Evolutionary conservation across 1,139 yeast species (phyloP).

Genomic region (Pneumocystis canis): DNA sequence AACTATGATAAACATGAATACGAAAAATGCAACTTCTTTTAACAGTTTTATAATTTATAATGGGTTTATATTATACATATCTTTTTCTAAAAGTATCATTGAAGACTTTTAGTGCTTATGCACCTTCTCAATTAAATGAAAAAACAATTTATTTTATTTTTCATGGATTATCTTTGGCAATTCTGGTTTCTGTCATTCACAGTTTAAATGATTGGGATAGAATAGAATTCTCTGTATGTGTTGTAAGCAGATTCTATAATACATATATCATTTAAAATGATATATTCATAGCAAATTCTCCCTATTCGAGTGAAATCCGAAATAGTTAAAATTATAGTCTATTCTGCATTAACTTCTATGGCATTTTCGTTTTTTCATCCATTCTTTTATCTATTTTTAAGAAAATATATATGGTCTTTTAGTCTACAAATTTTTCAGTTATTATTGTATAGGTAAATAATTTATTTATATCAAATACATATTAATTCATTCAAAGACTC

Average conservation of each 20-base stretch:
- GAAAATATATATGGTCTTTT: slow-evolving; percentile 35
- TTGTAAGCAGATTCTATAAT: not conserved
- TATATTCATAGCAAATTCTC: not conserved
- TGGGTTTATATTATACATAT: slow-evolving; percentile 1
- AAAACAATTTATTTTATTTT: slow-evolving; percentile 41
- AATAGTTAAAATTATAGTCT: slow-evolving; percentile 5
- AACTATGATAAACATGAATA: slow-evolving; percentile 8
- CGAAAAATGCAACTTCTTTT: slow-evolving; percentile 5
- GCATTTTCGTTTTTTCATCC: slow-evolving; percentile 25
- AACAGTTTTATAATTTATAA: slow-evolving; percentile 5
- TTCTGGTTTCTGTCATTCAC: slow-evolving; percentile 41
- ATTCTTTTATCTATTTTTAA: slow-evolving; percentile 32
- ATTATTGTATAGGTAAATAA: slow-evolving; percentile 12
- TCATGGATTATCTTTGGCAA: slow-evolving; percentile 30
- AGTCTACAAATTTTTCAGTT: slow-evolving; percentile 21
- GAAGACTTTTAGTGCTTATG: slow-evolving; percentile 24
- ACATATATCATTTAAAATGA: not conserved
- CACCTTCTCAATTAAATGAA: slow-evolving; percentile 47
- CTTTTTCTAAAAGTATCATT: not conserved
- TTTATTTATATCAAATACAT: not conserved
- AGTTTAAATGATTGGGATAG: slow-evolving; percentile 46
- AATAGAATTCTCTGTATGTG: slow-evolving; percentile 33
- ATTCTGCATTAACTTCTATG: slow-evolving; percentile 10
- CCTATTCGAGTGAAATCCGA: slow-evolving; percentile 1
- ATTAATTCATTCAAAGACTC: slow-evolving; percentile 14